Base-by-base conservation (phyloP, 495 filamentous ascomycete species). In the Schizothecium vesticola region DNA sequence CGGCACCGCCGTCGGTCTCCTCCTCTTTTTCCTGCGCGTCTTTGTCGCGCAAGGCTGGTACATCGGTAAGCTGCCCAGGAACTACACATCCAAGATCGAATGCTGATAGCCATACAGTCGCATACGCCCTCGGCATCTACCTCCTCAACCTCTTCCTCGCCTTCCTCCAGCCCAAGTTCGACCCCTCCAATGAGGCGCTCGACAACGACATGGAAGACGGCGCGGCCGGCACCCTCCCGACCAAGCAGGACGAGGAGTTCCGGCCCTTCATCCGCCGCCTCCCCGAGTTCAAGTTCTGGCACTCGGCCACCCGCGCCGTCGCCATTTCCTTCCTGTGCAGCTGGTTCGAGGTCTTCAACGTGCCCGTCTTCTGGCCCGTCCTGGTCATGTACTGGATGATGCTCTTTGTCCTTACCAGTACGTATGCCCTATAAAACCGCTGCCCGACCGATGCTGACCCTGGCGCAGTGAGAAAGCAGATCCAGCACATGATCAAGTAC, bases 401-500 rank as follows among this genome's bases (percentile, higher is more conserved):
- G 74, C 83, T 99, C 68, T 97, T 98, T 74, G 84, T 90, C 69
- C 81, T 99, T 78, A 99, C 95, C 21, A 99, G 93, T 96, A 87
- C 71, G 92, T 86, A 1, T n/a, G 4, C 12, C 36, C 33, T 0
- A 3, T n/a, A n/a, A 43, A 21, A 24, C 22, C 25, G 31, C 21
- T 51, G 29, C 3, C 22, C 2, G 29, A 23, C 1, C 1, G 21
- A 67, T 65, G 31, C 78, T 80, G 67, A 83, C 75, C 29, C 21
- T 58, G 12, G 9, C 62, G 43, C 71, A 96, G 93, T 99, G 95
- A 87, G 95, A 75, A 90, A 93, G 80, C 95, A 99, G 81, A 99
- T 99, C 68, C 95, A 99, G 84, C 94, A 97, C 81, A 99, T 99
- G 95, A 97, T 99, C 88, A 99, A 98, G 83, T 99, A 99, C 83